Evolutionary conservation across 1,284 basidiomycete genomes (phyloP).

Genomic region (Naganishia albida): DNA sequence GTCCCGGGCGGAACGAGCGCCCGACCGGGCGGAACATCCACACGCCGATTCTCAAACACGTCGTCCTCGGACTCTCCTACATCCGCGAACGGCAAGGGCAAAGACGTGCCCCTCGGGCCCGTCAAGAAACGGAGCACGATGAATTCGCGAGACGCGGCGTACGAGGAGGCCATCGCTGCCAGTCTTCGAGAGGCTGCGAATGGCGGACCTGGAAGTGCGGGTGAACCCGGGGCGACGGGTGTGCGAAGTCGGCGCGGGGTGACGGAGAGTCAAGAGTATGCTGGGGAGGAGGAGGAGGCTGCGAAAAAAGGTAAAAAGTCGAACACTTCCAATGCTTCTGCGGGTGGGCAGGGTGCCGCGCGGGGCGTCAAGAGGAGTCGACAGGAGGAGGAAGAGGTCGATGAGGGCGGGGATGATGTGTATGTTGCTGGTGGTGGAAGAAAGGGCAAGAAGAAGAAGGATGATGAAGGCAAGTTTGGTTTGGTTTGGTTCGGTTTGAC

Average conservation of each 20-base stretch:
- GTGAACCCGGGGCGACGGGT: neutral
- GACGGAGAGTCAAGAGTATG: constrained; percentile 33
- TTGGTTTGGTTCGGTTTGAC: neutral
- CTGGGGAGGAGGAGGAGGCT: constrained; percentile 37
- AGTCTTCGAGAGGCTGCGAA: constrained; percentile 41
- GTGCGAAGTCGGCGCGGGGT: constrained; percentile 34
- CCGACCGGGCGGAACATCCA: constrained; percentile 1
- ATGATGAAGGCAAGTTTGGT: constrained; percentile 44
- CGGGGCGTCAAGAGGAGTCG: constrained; percentile 35
- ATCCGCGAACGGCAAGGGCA: neutral
- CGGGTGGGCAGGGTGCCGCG: constrained; percentile 44
- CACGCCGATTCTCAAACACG: constrained; percentile 9
- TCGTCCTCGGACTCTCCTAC: constrained; percentile 15
- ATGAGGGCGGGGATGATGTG: constrained; percentile 35
- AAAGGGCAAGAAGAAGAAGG: constrained; percentile 49
- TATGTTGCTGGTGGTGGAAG: constrained; percentile 38
- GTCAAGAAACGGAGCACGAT: constrained; percentile 88
- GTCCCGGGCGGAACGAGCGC: constrained; percentile 2
- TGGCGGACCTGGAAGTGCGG: constrained; percentile 54
- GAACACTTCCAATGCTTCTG: constrained; percentile 48
- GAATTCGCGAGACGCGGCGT: constrained; percentile 93
- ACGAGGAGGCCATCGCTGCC: constrained; percentile 73
- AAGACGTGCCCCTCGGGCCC: constrained; percentile 29
- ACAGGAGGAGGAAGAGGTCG: constrained; percentile 31
- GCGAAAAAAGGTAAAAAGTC: constrained; percentile 40